These are phyloP conservation scores for Paecilomyces formosus DNA, from an alignment of 2,329 filamentous ascomycete genomes.

Conservation along the genomic window DNA sequence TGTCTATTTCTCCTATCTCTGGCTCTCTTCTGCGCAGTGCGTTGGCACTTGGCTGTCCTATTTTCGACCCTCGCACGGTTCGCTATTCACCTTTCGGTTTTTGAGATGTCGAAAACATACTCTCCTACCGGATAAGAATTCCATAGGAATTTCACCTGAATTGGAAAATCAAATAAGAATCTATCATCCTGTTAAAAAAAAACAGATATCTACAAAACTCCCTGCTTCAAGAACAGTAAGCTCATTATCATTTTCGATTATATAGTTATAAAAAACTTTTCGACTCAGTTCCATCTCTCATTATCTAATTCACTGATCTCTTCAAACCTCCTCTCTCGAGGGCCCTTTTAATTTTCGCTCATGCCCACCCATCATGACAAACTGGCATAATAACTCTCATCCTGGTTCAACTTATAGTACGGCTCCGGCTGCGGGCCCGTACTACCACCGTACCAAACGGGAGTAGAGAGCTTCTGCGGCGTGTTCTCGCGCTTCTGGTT, in stretches of 20 bases:
- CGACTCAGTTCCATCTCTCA: not conserved
- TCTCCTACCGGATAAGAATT: not conserved
- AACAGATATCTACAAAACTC: too few species aligned
- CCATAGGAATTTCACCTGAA: too few species aligned
- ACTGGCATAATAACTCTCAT: slow-evolving; percentile 18
- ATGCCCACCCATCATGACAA: not conserved
- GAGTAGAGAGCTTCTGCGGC: slow-evolving; percentile 21
- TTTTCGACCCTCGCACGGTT: not conserved
- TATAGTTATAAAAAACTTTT: too few species aligned
- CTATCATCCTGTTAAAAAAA: too few species aligned
- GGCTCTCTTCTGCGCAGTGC: not conserved
- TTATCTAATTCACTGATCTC: not conserved
- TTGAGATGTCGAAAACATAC: not conserved
- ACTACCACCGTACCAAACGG: slow-evolving; percentile 26
- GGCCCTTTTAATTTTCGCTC: not conserved
- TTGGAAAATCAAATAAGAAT: too few species aligned
- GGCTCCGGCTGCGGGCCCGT: slow-evolving; percentile 24
- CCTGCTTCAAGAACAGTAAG: too few species aligned
- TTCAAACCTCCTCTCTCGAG: too few species aligned
- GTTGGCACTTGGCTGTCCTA: not conserved
- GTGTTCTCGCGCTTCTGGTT: slow-evolving; percentile 14
- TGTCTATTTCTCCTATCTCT: not conserved
- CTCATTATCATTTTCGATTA: too few species aligned
- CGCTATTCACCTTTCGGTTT: not conserved
- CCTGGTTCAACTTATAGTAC: slow-evolving; percentile 26